These are phyloP conservation scores for Selaginella tamariscina DNA, from an alignment of 75 land plant genomes.

Conservation along the genomic window DNA sequence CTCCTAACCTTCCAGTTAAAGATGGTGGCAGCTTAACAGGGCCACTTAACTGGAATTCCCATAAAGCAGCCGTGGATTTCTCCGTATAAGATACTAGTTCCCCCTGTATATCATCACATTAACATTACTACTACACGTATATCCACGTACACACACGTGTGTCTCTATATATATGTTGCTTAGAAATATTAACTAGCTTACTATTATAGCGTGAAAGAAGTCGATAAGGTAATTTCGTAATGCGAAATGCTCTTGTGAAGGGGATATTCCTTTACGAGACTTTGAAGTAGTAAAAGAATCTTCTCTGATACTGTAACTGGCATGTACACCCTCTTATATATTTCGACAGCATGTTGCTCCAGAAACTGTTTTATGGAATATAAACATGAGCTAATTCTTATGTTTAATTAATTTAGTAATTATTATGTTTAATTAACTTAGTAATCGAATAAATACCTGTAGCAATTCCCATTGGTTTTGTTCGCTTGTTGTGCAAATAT, in stretches of 20 bases:
- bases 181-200: background rate
- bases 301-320: slow-evolving; percentile 35
- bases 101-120: slow-evolving; percentile 33
- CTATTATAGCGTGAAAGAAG: background rate
- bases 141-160: too few species aligned
- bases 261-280: slow-evolving; percentile 45
- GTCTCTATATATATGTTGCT: too few species aligned
- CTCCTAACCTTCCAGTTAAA: slow-evolving; percentile 63
- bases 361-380: slow-evolving; percentile 38
- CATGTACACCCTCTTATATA: slow-evolving; percentile 27
- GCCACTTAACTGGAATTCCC: slow-evolving; percentile 22
- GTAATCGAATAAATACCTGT: slow-evolving; percentile 10
- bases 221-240: background rate
- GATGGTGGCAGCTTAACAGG: slow-evolving; percentile 35
- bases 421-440: background rate
- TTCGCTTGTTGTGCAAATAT: slow-evolving; percentile 39
- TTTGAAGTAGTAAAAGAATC: slow-evolving; percentile 45
- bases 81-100: slow-evolving; percentile 48
- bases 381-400: background rate
- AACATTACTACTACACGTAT: background rate
- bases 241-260: background rate
- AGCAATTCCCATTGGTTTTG: slow-evolving; percentile 12
- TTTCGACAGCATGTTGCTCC: slow-evolving; percentile 25
- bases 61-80: slow-evolving; percentile 41
- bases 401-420: too few species aligned